Evolutionary conservation across 345 rosid species (phyloP), one percentile per base, ranked within the genome.

Genomic region (Microcos paniculata): DNA sequence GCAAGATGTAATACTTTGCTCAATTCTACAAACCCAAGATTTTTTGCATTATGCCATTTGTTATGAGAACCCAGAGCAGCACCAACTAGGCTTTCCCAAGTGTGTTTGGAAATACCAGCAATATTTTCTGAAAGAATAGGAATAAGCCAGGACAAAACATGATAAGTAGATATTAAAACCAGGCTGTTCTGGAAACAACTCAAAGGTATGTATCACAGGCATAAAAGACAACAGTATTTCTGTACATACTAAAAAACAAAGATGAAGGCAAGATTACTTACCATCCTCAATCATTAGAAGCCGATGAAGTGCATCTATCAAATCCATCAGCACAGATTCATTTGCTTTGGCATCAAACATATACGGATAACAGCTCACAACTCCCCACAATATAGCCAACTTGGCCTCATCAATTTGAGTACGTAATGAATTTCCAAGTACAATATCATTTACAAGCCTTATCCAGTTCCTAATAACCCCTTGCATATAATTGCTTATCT

Each of bases 51-150:
- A 56, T 24, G 40, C 45, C 62, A 75, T 77, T 80, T 88, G 82
- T 71, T 61, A 84, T 79, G 80, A 62, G 94, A 88, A 81, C 83
- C 74, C 77, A 96, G 78, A 79, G 92, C 83, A 85, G 89, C 83
- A 76, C 93, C 98, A 68, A 90, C 62, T 61, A 96, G 82, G 83
- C 91, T 85, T 82, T 89, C 88, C 97, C 96, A 93, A 76, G 76
- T 82, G 77, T 72, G 74, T 71, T 84, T 88, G 24, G 79, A 42
- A 76, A 86, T 76, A 80, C 89, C 91, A 19, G 85, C 87, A 72
- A 88, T 70, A 74, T 66, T 78, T 70, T 74, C 99, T 90, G 85
- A 69, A 85, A 83, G 82, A 21, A 48, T 23, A 75, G 31, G 38
- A 70, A 31, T 26, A 72, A 73, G 16, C 21, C 12, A 74, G 55